Conservation (phyloP, 2,329 filamentous ascomycete genomes). For the Aspergillus jensenii region DNA sequence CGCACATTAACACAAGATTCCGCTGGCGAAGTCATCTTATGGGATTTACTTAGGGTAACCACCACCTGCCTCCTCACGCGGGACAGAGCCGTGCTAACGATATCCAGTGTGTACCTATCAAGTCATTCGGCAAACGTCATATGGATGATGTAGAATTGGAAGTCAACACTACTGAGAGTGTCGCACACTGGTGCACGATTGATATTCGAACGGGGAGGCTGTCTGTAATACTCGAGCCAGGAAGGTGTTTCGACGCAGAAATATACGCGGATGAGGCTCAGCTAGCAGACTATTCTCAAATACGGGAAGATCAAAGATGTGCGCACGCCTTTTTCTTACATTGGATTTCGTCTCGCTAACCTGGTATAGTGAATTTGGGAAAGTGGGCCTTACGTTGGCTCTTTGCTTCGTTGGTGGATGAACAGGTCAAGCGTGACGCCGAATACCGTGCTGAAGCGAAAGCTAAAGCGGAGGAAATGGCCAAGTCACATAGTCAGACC, state of each 20-base stretch:
- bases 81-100: constrained; percentile 19
- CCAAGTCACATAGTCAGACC: constrained; percentile 59
- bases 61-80: not conserved
- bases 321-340: constrained; percentile 35
- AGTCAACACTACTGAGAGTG: constrained; percentile 83
- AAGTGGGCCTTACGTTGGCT: constrained; percentile 95
- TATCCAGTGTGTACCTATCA: constrained; percentile 73
- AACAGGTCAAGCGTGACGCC: constrained; percentile 83
- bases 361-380: constrained; percentile 75
- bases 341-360: not conserved
- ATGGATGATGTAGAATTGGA: constrained; percentile 86
- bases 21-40: constrained; percentile 88
- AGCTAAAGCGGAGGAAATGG: constrained; percentile 59
- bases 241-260: constrained; percentile 96
- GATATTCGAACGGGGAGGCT: constrained; percentile 90
- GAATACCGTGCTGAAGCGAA: constrained; percentile 69
- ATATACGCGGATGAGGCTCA: constrained; percentile 91
- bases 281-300: constrained; percentile 71
- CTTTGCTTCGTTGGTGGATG: constrained; percentile 84
- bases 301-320: constrained; percentile 92
- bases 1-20: constrained; percentile 90
- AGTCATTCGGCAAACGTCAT: constrained; percentile 91
- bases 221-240: constrained; percentile 87
- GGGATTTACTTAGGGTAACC: constrained; percentile 82
- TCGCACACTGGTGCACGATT: constrained; percentile 94